Evolutionary conservation across 345 rosid species (phyloP).

Genomic region (Brassica napus): DNA sequence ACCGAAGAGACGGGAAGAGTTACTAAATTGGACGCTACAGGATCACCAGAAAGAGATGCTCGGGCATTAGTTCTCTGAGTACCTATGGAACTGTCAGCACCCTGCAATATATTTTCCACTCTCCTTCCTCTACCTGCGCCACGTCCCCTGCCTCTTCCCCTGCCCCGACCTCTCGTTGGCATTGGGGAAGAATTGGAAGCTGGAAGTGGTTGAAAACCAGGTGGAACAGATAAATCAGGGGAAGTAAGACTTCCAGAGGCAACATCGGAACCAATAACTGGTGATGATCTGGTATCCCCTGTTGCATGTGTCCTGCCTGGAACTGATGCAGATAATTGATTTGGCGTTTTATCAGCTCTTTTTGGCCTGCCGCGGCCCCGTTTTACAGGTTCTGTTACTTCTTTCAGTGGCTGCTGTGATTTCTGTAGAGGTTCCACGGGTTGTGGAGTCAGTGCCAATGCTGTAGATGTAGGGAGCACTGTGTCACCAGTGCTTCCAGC

Average conservation of each 20-base stretch:
- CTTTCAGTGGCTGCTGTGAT: conserved; percentile 42
- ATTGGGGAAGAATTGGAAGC: conserved; percentile 28
- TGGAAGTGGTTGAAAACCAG: conserved; percentile 43
- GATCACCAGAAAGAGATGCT: conserved; percentile 38
- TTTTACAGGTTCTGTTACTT: conserved; percentile 76
- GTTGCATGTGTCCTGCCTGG: conserved; percentile 43
- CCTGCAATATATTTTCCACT: conserved; percentile 25
- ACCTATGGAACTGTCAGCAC: conserved; percentile 34
- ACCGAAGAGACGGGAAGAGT: conserved; percentile 37
- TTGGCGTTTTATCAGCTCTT: conserved; percentile 61
- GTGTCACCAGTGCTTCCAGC: conserved; percentile 15
- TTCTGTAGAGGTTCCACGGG: conserved; percentile 27
- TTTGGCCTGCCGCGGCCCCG: conserved; percentile 97
- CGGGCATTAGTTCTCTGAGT: conserved; percentile 21
- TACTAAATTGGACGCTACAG: conserved; percentile 23
- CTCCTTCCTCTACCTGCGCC: conserved; percentile 33
- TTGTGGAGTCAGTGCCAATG: conserved; percentile 32
- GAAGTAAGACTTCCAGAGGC: conserved; percentile 34
- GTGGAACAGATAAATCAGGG: conserved; percentile 36
- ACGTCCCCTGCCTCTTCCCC: conserved; percentile 38
- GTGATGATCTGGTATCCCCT: conserved; percentile 41
- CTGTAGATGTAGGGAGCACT: conserved; percentile 17
- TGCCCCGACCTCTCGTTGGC: conserved; percentile 46
- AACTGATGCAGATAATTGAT: conserved; percentile 34
- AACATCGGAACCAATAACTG: conserved; percentile 35